Conservation (phyloP, 495 filamentous ascomycete species). For the Elasticomyces elasticus region DNA sequence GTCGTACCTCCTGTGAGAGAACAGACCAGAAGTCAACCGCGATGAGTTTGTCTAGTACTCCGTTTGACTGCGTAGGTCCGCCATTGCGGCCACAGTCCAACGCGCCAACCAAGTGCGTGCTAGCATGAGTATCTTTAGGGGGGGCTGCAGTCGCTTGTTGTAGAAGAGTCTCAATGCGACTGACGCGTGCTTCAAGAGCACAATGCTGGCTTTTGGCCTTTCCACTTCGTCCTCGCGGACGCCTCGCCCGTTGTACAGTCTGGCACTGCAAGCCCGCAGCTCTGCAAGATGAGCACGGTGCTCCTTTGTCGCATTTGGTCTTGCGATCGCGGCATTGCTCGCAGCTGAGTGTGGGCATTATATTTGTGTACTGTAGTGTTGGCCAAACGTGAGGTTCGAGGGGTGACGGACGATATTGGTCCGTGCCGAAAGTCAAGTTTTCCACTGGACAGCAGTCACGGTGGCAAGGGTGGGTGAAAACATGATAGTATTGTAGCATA, state of each 20-base stretch:
- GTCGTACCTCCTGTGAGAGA: background rate
- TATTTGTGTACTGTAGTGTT: no score
- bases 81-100: background rate
- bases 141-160: background rate
- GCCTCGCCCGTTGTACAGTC: background rate
- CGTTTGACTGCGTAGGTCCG: background rate
- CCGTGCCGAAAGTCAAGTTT: no score
- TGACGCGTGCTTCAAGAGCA: background rate
- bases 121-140: background rate
- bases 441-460: no score
- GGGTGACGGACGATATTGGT: no score
- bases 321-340: conserved; percentile 8
- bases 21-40: background rate
- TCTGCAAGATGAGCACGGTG: conserved; percentile 2
- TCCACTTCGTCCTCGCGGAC: conserved; percentile 2
- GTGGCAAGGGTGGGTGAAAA: no score
- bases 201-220: background rate
- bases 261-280: conserved; percentile 3
- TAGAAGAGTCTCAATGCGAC: background rate
- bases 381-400: no score
- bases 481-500: no score
- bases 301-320: conserved; percentile 6
- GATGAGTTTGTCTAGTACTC: background rate
- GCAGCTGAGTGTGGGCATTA: conserved; percentile 5
- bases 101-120: background rate